These are phyloP conservation scores for Tolypocladium tropicale DNA, from an alignment of 2,329 filamentous ascomycete species.

Conservation along the genomic window DNA sequence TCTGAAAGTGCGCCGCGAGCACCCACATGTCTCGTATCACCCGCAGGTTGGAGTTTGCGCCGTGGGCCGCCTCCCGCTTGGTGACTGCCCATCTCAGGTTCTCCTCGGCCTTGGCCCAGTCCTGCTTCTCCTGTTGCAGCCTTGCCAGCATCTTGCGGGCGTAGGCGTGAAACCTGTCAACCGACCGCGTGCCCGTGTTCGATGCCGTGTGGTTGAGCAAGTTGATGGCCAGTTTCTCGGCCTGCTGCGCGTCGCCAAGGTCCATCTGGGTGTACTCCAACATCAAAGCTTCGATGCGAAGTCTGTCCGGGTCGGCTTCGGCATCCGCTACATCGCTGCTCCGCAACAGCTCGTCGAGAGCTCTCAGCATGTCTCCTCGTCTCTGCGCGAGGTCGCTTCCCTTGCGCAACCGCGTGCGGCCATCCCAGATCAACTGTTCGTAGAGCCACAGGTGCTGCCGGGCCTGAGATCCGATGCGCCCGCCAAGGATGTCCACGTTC, in stretches of 20 bases:
- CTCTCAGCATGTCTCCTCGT: conserved; percentile 17
- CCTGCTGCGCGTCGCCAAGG: conserved; percentile 18
- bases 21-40: conserved; percentile 29
- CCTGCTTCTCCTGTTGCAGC: conserved; percentile 19
- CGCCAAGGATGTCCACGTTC: conserved; percentile 23
- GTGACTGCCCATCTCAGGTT: conserved; percentile 21
- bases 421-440: conserved; percentile 28
- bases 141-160: conserved; percentile 27
- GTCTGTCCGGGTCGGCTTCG: conserved; percentile 11
- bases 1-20: conserved; percentile 21
- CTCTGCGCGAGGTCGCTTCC: conserved; percentile 18
- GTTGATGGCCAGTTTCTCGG: conserved; percentile 18
- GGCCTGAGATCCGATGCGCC: conserved; percentile 17
- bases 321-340: conserved; percentile 4
- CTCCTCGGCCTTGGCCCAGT: conserved; percentile 20
- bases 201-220: conserved; percentile 17
- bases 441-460: conserved; percentile 25
- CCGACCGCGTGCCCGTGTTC: conserved; percentile 12
- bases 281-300: conserved; percentile 22
- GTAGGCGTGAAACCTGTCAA: conserved; percentile 26
- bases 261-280: conserved; percentile 29
- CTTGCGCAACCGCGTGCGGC: conserved; percentile 21
- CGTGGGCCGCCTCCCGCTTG: conserved; percentile 25
- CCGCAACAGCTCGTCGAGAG: conserved; percentile 15
- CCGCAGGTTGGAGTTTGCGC: conserved; percentile 21